Evolutionary conservation across 257 asterid genomes (phyloP).

Genomic region (Rehmannia glutinosa): DNA sequence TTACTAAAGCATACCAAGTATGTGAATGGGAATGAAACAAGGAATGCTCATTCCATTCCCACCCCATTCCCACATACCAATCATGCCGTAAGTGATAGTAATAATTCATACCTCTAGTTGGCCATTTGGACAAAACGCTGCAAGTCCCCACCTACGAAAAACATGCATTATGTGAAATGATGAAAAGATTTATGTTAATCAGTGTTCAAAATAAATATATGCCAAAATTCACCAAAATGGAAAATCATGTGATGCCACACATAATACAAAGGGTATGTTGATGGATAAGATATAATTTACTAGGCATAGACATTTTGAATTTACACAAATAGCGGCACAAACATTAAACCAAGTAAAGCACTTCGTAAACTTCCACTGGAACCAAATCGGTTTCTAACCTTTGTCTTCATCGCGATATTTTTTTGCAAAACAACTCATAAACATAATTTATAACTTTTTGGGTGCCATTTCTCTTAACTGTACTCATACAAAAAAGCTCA

Average conservation of each 20-base stretch:
- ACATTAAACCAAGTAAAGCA: too few relatives aligned
- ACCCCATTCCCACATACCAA: too few relatives aligned
- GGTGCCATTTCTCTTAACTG: slow-evolving; percentile 73
- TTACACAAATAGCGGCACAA: background rate
- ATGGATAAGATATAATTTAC: too few relatives aligned
- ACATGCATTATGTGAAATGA: background rate
- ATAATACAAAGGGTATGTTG: too few relatives aligned
- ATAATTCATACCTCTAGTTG: slow-evolving; percentile 73
- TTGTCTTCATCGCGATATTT: slow-evolving; percentile 36
- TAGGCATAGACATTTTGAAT: background rate
- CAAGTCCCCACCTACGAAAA: slow-evolving; percentile 67
- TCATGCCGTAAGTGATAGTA: background rate
- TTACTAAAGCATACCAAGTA: too few relatives aligned
- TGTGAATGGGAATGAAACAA: too few relatives aligned
- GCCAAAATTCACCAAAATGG: too few relatives aligned
- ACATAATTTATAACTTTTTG: slow-evolving; percentile 72
- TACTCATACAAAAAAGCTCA: slow-evolving; percentile 88
- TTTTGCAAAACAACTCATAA: slow-evolving; percentile 51
- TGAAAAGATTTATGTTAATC: background rate
- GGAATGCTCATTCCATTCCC: too few relatives aligned
- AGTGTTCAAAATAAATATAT: background rate
- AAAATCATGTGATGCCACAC: too few relatives aligned
- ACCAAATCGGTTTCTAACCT: slow-evolving; percentile 49
- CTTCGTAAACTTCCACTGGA: too few relatives aligned
- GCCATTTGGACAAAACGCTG: slow-evolving; percentile 97